Evolutionary conservation across 1,284 basidiomycete genomes (phyloP).

Genomic region (Cutaneotrichosporon cyanovorans): DNA sequence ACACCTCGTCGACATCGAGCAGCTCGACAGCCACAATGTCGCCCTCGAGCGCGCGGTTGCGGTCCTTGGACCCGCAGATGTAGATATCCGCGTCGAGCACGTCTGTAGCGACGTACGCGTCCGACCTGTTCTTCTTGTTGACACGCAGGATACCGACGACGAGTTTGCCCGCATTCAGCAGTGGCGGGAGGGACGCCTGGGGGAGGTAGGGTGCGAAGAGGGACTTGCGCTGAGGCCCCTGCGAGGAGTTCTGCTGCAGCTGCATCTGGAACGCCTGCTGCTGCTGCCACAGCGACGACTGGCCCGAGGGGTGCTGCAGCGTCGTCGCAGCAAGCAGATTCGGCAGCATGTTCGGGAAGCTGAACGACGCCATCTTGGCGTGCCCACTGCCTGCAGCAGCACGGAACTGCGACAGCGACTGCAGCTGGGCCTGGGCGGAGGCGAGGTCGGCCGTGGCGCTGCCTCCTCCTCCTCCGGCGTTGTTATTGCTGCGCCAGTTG

Average conservation of each 20-base stretch:
- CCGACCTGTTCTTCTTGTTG: slow-evolving; percentile 97
- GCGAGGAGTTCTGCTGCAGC: slow-evolving; percentile 73
- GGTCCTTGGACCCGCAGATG: slow-evolving; percentile 95
- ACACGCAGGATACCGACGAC: slow-evolving; percentile 96
- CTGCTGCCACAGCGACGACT: slow-evolving; percentile 63
- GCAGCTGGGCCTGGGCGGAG: slow-evolving; percentile 83
- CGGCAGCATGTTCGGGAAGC: slow-evolving; percentile 91
- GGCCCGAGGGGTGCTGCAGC: slow-evolving; percentile 52
- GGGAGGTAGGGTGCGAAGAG: slow-evolving; percentile 98
- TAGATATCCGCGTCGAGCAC: slow-evolving; percentile 98
- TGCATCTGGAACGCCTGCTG: slow-evolving; percentile 71
- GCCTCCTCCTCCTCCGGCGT: slow-evolving; percentile 56
- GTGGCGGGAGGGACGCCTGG: slow-evolving; percentile 90
- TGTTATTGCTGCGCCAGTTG: slow-evolving; percentile 71
- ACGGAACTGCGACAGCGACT: slow-evolving; percentile 93
- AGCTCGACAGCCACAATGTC: slow-evolving; percentile 98
- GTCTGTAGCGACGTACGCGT: slow-evolving; percentile 99
- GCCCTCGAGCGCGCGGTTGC: slow-evolving; percentile 95
- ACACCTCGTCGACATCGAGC: slow-evolving; percentile 94
- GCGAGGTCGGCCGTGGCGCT: slow-evolving; percentile 64
- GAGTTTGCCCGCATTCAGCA: slow-evolving; percentile 95
- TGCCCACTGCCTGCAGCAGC: slow-evolving; percentile 91
- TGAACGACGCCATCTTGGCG: slow-evolving; percentile 93
- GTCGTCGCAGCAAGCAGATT: slow-evolving; percentile 93
- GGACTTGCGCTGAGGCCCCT: slow-evolving; percentile 90